These are phyloP conservation scores for Scenedesmus sp. DNA, from an alignment of 163 green algal species.

Conservation along the genomic window DNA sequence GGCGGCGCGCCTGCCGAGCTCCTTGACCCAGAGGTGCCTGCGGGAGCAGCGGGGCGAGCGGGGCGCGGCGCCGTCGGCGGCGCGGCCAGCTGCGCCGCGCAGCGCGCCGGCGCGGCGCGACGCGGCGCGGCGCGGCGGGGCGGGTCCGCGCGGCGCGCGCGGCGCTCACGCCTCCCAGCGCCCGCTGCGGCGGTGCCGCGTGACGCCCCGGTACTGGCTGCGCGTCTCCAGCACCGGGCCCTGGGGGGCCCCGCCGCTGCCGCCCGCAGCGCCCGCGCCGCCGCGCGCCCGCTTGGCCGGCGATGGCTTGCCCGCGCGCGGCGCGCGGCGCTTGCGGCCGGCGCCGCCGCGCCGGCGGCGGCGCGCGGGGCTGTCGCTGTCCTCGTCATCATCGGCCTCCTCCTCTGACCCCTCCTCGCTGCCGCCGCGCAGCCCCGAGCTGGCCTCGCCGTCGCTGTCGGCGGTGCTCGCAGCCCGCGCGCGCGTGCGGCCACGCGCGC, in stretches of 20 bases:
- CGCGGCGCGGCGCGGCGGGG: too few species aligned
- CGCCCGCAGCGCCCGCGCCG: too few species aligned
- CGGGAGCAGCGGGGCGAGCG: too few species aligned
- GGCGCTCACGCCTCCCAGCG: too few species aligned
- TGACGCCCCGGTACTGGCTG: slow-evolving; percentile 39
- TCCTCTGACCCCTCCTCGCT: slow-evolving; percentile 18
- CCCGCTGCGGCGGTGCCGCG: slow-evolving; percentile 39
- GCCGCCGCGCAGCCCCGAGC: not conserved
- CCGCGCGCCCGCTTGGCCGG: too few species aligned
- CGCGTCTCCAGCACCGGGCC: slow-evolving; percentile 13
- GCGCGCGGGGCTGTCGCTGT: not conserved
- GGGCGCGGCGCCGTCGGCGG: too few species aligned
- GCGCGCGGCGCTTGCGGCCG: not conserved
- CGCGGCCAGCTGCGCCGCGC: too few species aligned
- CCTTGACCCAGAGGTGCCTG: slow-evolving; percentile 78
- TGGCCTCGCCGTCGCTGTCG: not conserved
- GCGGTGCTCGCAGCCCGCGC: too few species aligned
- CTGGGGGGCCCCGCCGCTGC: not conserved
- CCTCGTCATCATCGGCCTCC: not conserved
- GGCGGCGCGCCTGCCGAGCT: slow-evolving; percentile 57
- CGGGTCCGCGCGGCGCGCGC: too few species aligned
- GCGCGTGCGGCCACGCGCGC: too few species aligned
- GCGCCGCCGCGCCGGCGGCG: not conserved
- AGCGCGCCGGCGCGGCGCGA: too few species aligned
- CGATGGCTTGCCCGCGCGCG: not conserved